Conservation (phyloP, 352 stramenopile genomes). For the Phytophthora nicotianae region DNA sequence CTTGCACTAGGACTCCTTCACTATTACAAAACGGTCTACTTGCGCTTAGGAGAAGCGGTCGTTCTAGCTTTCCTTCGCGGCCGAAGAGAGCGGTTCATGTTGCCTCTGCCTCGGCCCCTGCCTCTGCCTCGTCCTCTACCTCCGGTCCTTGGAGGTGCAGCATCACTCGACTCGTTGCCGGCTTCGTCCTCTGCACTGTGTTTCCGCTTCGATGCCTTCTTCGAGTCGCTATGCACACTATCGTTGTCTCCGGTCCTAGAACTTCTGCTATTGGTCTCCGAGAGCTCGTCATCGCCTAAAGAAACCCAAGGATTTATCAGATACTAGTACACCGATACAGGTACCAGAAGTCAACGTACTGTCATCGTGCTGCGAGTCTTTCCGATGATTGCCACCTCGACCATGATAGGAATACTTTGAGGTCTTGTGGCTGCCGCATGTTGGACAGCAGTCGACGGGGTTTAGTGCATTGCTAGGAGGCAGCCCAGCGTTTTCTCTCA, state of each 20-base stretch:
- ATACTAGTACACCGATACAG: constrained; percentile 2
- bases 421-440: constrained; percentile 33
- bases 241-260: constrained; percentile 33
- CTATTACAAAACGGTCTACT: constrained; percentile 32
- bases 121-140: constrained; percentile 6
- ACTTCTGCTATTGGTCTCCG: constrained; percentile 36
- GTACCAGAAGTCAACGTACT: constrained; percentile 29
- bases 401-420: constrained; percentile 22
- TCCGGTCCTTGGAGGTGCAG: constrained; percentile 28
- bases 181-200: constrained; percentile 47
- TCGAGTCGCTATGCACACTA: constrained; percentile 32
- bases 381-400: constrained; percentile 19
- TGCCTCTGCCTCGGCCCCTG: constrained; percentile 20
- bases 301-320: constrained; percentile 12
- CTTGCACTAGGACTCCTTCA: constrained; percentile 26
- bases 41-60: constrained; percentile 47
- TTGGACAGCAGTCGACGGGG: constrained; percentile 33
- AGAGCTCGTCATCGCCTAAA: constrained; percentile 31
- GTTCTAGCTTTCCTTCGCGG: constrained; percentile 49
- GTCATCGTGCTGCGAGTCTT: constrained; percentile 42
- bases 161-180: constrained; percentile 62
- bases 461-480: constrained; percentile 11
- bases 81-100: constrained; percentile 56
- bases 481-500: constrained; percentile 48
- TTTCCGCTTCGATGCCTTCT: constrained; percentile 21